phyloP scores from a whole-genome alignment of 345 rosid genomes.

The Salix brachista region DNA sequence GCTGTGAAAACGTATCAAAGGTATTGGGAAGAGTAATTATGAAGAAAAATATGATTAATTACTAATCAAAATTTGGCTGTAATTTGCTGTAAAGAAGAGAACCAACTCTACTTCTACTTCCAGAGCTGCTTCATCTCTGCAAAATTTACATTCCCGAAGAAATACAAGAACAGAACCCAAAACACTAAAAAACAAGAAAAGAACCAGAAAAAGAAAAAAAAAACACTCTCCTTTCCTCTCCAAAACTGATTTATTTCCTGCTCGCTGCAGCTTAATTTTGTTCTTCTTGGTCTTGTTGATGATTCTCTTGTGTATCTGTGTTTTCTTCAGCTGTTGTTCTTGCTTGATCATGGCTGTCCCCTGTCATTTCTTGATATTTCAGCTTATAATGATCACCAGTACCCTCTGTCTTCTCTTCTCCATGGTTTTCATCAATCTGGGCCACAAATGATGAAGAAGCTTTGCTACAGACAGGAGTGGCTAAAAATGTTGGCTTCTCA shows the following conservation, averaged over 20 bases:
- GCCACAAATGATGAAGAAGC: constrained; percentile 34
- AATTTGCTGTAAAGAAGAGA: constrained; percentile 4
- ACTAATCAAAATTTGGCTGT: not conserved
- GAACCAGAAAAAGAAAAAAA: not conserved
- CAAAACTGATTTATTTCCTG: not conserved
- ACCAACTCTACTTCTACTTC: not conserved
- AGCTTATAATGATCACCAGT: constrained; percentile 39
- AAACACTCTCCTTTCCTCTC: not conserved
- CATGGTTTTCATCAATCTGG: constrained; percentile 18
- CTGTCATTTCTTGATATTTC: constrained; percentile 9
- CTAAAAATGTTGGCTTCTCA: constrained; percentile 26
- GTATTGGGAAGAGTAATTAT: not conserved
- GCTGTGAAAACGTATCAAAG: not conserved
- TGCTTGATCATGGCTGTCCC: constrained; percentile 6
- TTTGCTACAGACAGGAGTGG: constrained; percentile 27
- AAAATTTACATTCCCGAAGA: constrained; percentile 42
- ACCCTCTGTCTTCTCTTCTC: constrained; percentile 18
- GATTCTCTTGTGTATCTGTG: constrained; percentile 2
- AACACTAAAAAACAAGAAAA: not conserved
- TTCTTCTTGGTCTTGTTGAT: not conserved
- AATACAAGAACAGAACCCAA: constrained; percentile 11
- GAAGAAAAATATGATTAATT: not conserved
- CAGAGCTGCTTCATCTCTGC: constrained; percentile 25
- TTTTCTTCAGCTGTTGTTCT: constrained; percentile 1
- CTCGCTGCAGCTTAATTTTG: not conserved